Evolutionary conservation across 371 early-diverging fungal genomes (phyloP).

Genomic region (Rhizopus arrhizus): DNA sequence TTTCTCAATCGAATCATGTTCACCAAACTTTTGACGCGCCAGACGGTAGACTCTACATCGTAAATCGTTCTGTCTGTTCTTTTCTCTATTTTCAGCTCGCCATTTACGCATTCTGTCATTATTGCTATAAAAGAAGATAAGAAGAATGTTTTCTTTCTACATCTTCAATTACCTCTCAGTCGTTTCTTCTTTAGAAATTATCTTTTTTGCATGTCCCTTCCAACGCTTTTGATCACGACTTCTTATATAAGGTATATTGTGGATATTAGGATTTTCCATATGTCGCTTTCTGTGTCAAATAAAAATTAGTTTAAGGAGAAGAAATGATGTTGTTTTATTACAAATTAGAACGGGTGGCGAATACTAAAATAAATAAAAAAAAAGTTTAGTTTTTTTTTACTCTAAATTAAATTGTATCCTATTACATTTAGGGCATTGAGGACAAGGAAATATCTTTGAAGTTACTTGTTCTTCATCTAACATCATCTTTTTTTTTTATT

Average conservation of each 20-base stretch:
- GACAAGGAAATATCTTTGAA: conserved; percentile 44
- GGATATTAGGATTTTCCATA: conserved; percentile 43
- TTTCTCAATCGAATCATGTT: conserved; percentile 57
- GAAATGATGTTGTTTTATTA: conserved; percentile 23
- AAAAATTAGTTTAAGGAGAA: neutral
- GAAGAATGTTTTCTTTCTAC: too few relatives aligned
- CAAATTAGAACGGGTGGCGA: conserved; percentile 55
- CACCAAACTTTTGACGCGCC: conserved; percentile 67
- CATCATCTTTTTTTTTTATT: conserved; percentile 15
- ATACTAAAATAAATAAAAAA: conserved; percentile 30
- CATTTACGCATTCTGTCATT: conserved; percentile 63
- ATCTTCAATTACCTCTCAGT: conserved; percentile 42
- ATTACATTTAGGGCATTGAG: conserved; percentile 54
- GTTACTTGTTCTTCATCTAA: conserved; percentile 27
- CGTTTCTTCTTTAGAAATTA: conserved; percentile 54
- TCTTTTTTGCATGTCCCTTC: conserved; percentile 61
- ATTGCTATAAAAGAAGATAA: conserved; percentile 12
- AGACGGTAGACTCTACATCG: conserved; percentile 72
- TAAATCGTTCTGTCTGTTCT: conserved; percentile 68
- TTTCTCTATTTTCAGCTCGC: conserved; percentile 66
- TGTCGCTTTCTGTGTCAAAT: conserved; percentile 33
- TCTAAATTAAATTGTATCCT: neutral
- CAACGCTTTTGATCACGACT: conserved; percentile 60
- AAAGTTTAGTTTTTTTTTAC: conserved; percentile 7
- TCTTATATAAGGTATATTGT: conserved; percentile 56